Conservation (phyloP, 345 rosid species). For the Eutrema yunnanense region DNA sequence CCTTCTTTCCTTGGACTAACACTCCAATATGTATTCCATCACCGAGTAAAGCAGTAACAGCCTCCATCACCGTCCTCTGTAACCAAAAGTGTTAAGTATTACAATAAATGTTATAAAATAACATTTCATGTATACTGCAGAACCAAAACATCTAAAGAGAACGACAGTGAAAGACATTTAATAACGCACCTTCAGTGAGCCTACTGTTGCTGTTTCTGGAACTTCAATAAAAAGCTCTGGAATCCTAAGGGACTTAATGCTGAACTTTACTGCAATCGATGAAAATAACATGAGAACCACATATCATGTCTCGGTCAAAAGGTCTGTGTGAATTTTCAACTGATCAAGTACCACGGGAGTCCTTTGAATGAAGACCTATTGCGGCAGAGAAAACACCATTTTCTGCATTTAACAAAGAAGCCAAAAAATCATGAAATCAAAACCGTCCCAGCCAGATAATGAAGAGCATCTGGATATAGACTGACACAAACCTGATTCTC, state of each 20-base stretch:
- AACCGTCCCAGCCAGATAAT: neutral
- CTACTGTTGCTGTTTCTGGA: conserved; percentile 77
- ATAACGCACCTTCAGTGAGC: conserved; percentile 74
- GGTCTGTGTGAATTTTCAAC: conserved; percentile 4
- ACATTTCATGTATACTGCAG: neutral
- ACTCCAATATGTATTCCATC: conserved; percentile 74
- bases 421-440: conserved; percentile 20
- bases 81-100: conserved; percentile 9
- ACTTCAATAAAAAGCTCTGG: conserved; percentile 90
- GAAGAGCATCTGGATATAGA: neutral
- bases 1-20: conserved; percentile 80
- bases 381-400: conserved; percentile 38
- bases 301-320: neutral
- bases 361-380: conserved; percentile 44
- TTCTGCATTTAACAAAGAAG: conserved; percentile 31
- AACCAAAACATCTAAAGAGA: neutral
- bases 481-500: conserved; percentile 40
- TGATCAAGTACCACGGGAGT: conserved; percentile 59
- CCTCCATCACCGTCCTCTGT: conserved; percentile 79
- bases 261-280: conserved; percentile 69
- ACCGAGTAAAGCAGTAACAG: conserved; percentile 72
- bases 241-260: conserved; percentile 79
- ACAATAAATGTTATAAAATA: neutral
- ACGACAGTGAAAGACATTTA: neutral
- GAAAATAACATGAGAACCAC: conserved; percentile 6